phyloP scores from a whole-genome alignment of 176 grass and related monocot species.

The Cymbopogon citratus region DNA sequence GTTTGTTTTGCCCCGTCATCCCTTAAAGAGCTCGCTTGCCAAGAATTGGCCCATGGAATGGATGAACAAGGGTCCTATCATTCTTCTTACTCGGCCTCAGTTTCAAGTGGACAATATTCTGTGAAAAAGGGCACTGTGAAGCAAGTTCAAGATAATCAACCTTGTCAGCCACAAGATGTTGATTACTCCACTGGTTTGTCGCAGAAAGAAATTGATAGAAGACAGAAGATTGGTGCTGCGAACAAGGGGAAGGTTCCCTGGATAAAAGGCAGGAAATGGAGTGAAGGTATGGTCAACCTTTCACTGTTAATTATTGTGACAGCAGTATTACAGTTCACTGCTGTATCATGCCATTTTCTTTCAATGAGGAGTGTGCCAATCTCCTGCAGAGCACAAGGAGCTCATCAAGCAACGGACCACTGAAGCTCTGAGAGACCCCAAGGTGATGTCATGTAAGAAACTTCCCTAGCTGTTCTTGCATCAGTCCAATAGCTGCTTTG shows the following conservation, averaged over 20 bases:
- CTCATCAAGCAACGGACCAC: conserved; percentile 57
- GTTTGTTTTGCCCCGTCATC: conserved; percentile 19
- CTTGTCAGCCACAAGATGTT: background rate
- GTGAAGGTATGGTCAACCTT: conserved; percentile 38
- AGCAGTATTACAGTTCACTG: background rate
- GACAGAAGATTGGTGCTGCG: conserved; percentile 69
- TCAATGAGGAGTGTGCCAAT: background rate
- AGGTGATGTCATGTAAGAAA: conserved; percentile 99
- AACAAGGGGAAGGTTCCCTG: conserved; percentile 79
- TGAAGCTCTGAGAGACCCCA: conserved; percentile 75
- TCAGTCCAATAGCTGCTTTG: conserved; percentile 14
- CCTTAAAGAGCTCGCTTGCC: background rate
- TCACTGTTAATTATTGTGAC: background rate
- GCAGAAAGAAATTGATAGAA: conserved; percentile 65
- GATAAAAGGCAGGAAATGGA: conserved; percentile 67
- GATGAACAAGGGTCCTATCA: conserved; percentile 1
- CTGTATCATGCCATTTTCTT: conserved; percentile 10
- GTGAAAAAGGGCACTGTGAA: background rate
- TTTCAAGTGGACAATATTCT: background rate
- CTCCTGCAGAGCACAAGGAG: conserved; percentile 60
- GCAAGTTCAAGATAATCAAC: background rate
- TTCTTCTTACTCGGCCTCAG: background rate
- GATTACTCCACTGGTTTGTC: conserved; percentile 10
- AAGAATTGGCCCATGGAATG: background rate
- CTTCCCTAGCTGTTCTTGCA: conserved; percentile 3